A percentile compares a stretch with the other conserved stretches of the same genome.
Conservation (phyloP, 1,284 basidiomycete species). For the Cryptococcus sp. region DNA sequence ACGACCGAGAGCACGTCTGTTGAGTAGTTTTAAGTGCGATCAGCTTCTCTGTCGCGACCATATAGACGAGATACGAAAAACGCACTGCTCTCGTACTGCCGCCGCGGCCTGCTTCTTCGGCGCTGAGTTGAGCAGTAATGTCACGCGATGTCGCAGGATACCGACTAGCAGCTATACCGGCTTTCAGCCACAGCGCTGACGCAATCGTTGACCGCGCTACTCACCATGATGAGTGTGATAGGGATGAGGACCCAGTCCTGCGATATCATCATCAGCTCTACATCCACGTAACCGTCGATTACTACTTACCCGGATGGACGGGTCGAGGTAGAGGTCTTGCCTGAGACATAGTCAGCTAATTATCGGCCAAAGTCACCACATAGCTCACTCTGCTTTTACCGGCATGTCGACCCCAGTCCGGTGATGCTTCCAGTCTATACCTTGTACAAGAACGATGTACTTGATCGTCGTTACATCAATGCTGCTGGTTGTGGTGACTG, state of each 20-base stretch:
- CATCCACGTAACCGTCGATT: not conserved
- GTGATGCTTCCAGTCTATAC: too few relatives aligned
- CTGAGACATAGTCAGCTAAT: slow-evolving; percentile 19
- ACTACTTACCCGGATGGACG: slow-evolving; percentile 75
- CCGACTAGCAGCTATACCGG: slow-evolving; percentile 80
- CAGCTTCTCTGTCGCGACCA: too few relatives aligned
- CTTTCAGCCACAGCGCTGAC: not conserved
- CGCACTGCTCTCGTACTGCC: slow-evolving; percentile 90
- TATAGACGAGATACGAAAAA: slow-evolving; percentile 28
- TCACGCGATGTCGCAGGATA: slow-evolving; percentile 89
- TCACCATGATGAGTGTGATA: slow-evolving; percentile 94
- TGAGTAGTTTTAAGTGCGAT: slow-evolving; percentile 53
- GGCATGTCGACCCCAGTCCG: slow-evolving; percentile 18
- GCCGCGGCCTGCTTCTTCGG: slow-evolving; percentile 79
- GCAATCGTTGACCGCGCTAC: slow-evolving; percentile 21
- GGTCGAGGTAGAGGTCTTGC: slow-evolving; percentile 75
- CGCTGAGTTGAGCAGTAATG: slow-evolving; percentile 76
- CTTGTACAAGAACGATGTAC: too few relatives aligned
- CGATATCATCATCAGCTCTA: too few relatives aligned
- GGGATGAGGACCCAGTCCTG: slow-evolving; percentile 79
- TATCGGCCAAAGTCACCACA: not conserved
- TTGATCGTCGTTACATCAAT: too few relatives aligned
- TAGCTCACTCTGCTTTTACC: slow-evolving; percentile 37
- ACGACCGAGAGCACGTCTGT: slow-evolving; percentile 78
- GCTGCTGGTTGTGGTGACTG: too few relatives aligned